Percentiles rank a stretch among this genome's conserved stretches.
These are phyloP conservation scores for Komagataella pseudopastoris DNA, from an alignment of 805 yeast genomes.

Conservation along the genomic window DNA sequence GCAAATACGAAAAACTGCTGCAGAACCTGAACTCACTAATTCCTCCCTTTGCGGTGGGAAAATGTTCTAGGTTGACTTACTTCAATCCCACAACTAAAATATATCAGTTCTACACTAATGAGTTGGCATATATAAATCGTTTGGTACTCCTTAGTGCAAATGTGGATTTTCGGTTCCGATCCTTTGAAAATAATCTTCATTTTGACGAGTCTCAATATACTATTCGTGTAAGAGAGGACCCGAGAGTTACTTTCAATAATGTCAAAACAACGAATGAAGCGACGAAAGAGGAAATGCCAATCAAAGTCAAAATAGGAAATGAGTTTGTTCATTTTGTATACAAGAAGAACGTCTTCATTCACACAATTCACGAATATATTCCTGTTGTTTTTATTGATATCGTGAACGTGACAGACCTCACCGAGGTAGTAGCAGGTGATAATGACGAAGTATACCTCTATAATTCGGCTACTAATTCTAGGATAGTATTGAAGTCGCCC, in stretches of 20 bases:
- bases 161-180: slow-evolving; percentile 18
- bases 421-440: slow-evolving; percentile 30
- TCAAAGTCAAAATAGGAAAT: slow-evolving; percentile 56
- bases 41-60: not conserved
- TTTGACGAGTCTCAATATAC: slow-evolving; percentile 30
- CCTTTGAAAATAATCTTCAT: slow-evolving; percentile 32
- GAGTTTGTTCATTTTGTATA: slow-evolving; percentile 46
- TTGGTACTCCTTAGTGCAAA: not conserved
- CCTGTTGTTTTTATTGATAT: slow-evolving; percentile 28
- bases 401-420: slow-evolving; percentile 24
- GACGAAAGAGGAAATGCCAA: slow-evolving; percentile 40
- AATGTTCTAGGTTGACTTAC: not conserved
- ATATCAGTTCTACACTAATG: not conserved
- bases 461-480: slow-evolving; percentile 18
- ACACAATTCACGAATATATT: slow-evolving; percentile 20
- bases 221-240: slow-evolving; percentile 28
- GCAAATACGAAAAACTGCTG: not conserved
- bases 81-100: not conserved
- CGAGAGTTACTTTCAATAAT: slow-evolving; percentile 37
- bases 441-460: slow-evolving; percentile 34
- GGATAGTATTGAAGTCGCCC: slow-evolving; percentile 29
- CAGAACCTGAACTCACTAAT: not conserved
- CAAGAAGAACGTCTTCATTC: slow-evolving; percentile 27
- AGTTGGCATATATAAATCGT: not conserved
- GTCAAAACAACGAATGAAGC: slow-evolving; percentile 35